Conservation (phyloP, 305 asterid genomes). For the Salvia sclarea region DNA sequence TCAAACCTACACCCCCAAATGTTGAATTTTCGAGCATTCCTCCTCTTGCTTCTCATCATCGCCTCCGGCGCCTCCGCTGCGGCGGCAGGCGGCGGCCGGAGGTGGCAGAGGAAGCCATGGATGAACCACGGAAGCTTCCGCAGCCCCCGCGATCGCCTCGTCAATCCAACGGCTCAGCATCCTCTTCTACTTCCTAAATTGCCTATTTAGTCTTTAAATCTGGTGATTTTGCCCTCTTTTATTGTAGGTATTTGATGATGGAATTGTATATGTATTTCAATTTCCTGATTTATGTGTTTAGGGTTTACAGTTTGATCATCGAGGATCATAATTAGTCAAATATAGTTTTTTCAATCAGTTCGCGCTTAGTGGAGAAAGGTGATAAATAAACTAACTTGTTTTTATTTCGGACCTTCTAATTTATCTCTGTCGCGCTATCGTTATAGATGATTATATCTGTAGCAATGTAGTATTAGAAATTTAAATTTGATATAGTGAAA, state of each 20-base stretch:
- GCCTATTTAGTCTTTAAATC: constrained; percentile 29
- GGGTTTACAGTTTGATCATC: background rate
- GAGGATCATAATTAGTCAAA: background rate
- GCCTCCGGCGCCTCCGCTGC: constrained; percentile 36
- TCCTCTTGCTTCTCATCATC: constrained; percentile 42
- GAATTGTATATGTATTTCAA: background rate
- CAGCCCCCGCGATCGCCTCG: constrained; percentile 45
- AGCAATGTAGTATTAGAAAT: too few species aligned
- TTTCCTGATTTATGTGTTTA: background rate
- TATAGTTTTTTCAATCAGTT: background rate
- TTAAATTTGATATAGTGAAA: too few species aligned
- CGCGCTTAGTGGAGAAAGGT: background rate
- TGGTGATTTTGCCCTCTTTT: background rate
- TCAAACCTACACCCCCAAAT: constrained; percentile 25
- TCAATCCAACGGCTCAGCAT: constrained; percentile 39
- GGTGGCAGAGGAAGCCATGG: constrained; percentile 46
- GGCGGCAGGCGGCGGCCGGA: constrained; percentile 24
- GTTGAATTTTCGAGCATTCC: constrained; percentile 35
- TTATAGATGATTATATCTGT: too few species aligned
- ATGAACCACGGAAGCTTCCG: constrained; percentile 68
- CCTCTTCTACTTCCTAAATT: constrained; percentile 40
- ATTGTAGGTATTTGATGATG: background rate
- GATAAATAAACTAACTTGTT: background rate
- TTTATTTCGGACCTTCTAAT: background rate
- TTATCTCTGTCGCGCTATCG: background rate